Evolutionary conservation across 2,329 filamentous ascomycete species (phyloP).

Genomic region (Aspergillus jensenii): DNA sequence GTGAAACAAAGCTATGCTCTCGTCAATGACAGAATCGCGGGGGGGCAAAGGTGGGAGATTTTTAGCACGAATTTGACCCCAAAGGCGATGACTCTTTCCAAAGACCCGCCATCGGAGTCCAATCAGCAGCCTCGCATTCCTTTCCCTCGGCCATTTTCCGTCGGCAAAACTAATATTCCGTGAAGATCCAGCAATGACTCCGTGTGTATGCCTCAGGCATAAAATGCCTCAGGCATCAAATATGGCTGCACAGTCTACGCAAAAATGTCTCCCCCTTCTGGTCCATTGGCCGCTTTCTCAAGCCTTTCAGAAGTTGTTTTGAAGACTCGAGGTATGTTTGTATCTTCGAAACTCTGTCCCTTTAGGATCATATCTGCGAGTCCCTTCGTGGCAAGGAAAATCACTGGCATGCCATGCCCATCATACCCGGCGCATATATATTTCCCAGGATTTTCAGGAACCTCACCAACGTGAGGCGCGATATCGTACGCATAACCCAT

Average conservation of each 20-base stretch:
- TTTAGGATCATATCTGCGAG: conserved; percentile 56
- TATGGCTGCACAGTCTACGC: not conserved
- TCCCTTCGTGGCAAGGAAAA: conserved; percentile 60
- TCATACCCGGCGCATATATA: conserved; percentile 64
- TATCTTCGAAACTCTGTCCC: conserved; percentile 27
- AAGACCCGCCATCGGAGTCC: conserved; percentile 3
- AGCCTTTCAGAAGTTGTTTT: conserved; percentile 28
- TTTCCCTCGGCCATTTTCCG: not conserved
- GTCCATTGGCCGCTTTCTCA: conserved; percentile 14
- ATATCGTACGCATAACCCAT: conserved; percentile 56
- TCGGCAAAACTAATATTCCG: not conserved
- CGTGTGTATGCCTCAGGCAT: not conserved
- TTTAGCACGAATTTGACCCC: not conserved
- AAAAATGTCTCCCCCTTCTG: conserved; percentile 20
- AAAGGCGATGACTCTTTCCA: conserved; percentile 8
- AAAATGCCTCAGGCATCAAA: not conserved
- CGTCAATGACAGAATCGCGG: not conserved
- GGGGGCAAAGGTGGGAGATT: not conserved
- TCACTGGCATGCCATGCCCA: conserved; percentile 68
- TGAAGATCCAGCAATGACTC: not conserved
- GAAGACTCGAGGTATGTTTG: conserved; percentile 34
- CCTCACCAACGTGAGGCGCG: conserved; percentile 54
- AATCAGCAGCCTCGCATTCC: not conserved
- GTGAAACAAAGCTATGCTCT: conserved; percentile 3
- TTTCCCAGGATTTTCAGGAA: conserved; percentile 47